Evolutionary conservation across 768 basidiomycete species (phyloP), one percentile per base, ranked within the genome.

Genomic region (Lyophyllum atratum): DNA sequence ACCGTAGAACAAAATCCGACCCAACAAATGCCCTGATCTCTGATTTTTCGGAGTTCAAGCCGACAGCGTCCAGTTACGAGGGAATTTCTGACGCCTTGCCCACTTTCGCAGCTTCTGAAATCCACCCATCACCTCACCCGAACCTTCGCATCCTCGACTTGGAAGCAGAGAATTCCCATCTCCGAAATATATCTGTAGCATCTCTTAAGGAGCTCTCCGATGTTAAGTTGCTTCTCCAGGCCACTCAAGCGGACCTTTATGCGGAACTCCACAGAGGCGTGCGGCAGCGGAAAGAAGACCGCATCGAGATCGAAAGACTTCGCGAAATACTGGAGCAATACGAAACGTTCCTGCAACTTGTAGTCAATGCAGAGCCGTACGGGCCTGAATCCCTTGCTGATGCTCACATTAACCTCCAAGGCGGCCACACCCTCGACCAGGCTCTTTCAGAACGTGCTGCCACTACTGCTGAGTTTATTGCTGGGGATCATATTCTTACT

Each of bases 1-100:
- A 82, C 59, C 78, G 80, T 63, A 76, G 73, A 56, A 72, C 79
- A 52, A 79, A 74, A 65, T 83, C 81, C 19, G 80, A 78, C 28
- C 60, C 74, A 33, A 74, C 76, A 21, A 73, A 79, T 50, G 66
- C 72, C 52, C 37, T 72, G 48, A 63, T 66, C 49, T 60, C 67
- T 60, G 58, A 11, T 17, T 50, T 56, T 29, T 51, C 59, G 15
- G 54, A 57, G 28, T 64, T 64, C 9, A 59, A 49, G 31, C 22
- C 24, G 21, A 39, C 54, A 2, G 31, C 54, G 25, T 53, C 51
- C 10, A 51, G 40, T 14, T 60, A 61, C 40, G 64, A 63, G 46
- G 58, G 59, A 34, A 56, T 69, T 45, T 60, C 69, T 48, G 34
- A 34, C 48, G 26, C 51, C 28, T 29, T 4, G 15, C 28, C n/a